A percentile compares a stretch with the other conserved stretches of the same genome.
These are phyloP conservation scores for Citrullus colocynthis DNA, from an alignment of 306 rosid species.

Conservation along the genomic window DNA sequence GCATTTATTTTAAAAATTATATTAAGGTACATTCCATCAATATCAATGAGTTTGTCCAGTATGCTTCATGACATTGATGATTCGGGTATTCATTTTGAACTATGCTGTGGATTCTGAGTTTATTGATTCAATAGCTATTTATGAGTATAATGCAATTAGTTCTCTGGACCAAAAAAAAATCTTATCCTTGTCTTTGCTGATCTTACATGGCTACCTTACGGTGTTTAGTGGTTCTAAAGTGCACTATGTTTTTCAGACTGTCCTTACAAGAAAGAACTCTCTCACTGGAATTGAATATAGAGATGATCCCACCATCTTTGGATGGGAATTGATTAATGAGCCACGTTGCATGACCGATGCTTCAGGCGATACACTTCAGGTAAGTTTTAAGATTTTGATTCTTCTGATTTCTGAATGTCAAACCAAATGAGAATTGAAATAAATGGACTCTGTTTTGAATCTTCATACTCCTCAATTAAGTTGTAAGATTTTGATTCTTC, in stretches of 20 bases:
- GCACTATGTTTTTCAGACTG: slow-evolving; percentile 33
- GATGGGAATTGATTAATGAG: slow-evolving; percentile 94
- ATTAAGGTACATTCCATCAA: slow-evolving; percentile 37
- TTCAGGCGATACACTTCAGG: slow-evolving; percentile 95
- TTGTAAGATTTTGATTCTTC: slow-evolving; percentile 9
- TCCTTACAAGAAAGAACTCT: slow-evolving; percentile 77
- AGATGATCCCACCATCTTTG: slow-evolving; percentile 88
- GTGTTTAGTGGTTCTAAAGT: background rate
- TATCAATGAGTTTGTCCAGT: background rate
- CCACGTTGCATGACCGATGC: slow-evolving; percentile 93
- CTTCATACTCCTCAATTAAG: background rate
- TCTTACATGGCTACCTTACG: background rate
- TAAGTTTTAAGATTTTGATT: slow-evolving; percentile 27
- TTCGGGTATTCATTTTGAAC: background rate
- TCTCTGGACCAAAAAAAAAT: background rate
- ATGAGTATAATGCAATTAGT: background rate
- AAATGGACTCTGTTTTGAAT: background rate
- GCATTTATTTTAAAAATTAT: slow-evolving; percentile 68
- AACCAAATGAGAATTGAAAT: background rate
- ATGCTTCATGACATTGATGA: background rate
- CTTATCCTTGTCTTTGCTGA: background rate
- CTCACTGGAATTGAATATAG: slow-evolving; percentile 72
- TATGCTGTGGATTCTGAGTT: background rate
- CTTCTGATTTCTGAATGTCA: background rate
- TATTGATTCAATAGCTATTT: background rate